phyloP scores from a whole-genome alignment of 306 rosid genomes.

The Prunus dulcis region DNA sequence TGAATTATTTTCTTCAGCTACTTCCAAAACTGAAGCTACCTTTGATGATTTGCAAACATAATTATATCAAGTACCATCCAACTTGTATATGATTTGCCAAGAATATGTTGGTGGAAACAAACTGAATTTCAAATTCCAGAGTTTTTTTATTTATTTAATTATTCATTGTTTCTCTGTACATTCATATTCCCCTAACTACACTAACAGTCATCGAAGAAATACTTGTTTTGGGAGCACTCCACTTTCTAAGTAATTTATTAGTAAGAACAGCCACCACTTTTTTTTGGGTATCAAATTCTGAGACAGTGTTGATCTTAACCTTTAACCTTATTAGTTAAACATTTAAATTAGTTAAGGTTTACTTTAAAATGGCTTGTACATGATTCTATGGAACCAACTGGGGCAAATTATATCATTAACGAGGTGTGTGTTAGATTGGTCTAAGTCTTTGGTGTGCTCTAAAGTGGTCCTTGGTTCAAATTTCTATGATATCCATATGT shows the following conservation, averaged over 20 bases:
- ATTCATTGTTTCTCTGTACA: background rate
- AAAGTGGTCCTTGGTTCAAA: too few species aligned
- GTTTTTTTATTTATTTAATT: too few species aligned
- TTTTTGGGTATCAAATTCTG: too few species aligned
- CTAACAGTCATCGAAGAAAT: too few species aligned
- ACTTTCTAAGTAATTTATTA: background rate
- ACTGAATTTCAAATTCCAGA: background rate
- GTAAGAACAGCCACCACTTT: background rate
- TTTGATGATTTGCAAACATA: background rate
- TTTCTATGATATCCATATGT: too few species aligned
- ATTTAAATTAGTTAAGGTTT: background rate
- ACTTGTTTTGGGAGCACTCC: background rate
- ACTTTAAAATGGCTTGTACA: background rate
- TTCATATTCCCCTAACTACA: background rate
- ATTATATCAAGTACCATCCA: background rate
- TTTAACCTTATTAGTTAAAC: too few species aligned
- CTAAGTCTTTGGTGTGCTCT: too few species aligned
- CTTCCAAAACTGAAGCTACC: background rate
- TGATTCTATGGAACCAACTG: background rate
- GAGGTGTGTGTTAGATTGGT: too few species aligned
- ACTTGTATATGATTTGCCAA: background rate
- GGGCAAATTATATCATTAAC: too few species aligned
- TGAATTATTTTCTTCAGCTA: background rate
- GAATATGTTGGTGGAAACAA: background rate
- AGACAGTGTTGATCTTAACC: too few species aligned